Conservation (phyloP, 805 yeast genomes). For the Metschnikowia chrysomelidarum region DNA sequence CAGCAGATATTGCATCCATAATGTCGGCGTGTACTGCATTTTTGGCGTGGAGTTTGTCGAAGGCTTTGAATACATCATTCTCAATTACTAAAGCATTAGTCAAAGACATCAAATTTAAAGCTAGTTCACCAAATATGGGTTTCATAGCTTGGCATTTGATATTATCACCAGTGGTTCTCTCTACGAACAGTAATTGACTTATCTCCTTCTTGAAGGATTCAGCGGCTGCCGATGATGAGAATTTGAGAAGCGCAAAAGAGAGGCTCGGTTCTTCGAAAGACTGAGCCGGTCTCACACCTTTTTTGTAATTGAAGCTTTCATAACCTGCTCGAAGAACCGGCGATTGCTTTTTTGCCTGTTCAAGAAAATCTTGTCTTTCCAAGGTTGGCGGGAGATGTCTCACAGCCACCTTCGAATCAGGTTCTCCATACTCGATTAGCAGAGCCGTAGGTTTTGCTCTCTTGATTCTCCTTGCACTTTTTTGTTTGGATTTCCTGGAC, state of each 20-base stretch:
- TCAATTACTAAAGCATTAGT: constrained; percentile 1
- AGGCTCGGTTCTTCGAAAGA: constrained; percentile 21
- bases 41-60: constrained; percentile 6
- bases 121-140: constrained; percentile 16
- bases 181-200: constrained; percentile 24
- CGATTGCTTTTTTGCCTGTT: constrained; percentile 21
- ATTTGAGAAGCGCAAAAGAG: constrained; percentile 20
- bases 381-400: constrained; percentile 26
- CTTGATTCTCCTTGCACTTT: constrained; percentile 1
- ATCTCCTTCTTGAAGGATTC: constrained; percentile 12
- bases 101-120: constrained; percentile 23
- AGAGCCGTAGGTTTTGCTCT: background rate
- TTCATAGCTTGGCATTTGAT: constrained; percentile 18
- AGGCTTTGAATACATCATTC: constrained; percentile 5
- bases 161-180: constrained; percentile 24
- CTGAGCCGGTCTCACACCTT: constrained; percentile 17
- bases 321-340: constrained; percentile 1
- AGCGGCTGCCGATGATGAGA: constrained; percentile 10
- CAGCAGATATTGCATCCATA: constrained; percentile 1
- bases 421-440: constrained; percentile 17
- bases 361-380: constrained; percentile 14
- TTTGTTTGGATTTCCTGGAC: constrained; percentile 1
- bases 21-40: constrained; percentile 7
- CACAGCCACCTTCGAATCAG: constrained; percentile 16
- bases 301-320: constrained; percentile 15